Base-by-base conservation (phyloP, 2,329 filamentous ascomycete species). In the Tolypocladium sp. region DNA sequence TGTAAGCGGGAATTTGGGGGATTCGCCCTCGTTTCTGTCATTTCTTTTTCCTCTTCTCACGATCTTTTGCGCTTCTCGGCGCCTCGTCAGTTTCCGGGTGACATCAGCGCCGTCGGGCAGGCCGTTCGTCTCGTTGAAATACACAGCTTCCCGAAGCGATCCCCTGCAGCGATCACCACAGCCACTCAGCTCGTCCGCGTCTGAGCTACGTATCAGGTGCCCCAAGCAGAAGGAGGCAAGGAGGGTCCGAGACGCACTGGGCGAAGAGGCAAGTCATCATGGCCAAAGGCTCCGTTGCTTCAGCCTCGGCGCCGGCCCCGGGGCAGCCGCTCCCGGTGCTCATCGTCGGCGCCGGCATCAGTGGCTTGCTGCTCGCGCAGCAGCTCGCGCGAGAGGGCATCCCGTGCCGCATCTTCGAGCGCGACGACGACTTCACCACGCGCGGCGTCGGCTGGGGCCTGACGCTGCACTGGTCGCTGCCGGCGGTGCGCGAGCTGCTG, bases 401-500 rank as follows among this genome's bases (percentile, higher is more conserved):
- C 7, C 67, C 74, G 5, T 82, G 77, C 64, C 74, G 69, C 35
- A 72, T 85, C 56, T 84, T 82, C 63, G 82, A 84, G 65, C 77
- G 80, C n/a, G 78, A 82, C 62, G 59, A 66, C 6, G 75, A 79
- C 46, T 72, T 80, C 49, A 73, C 69, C 59, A 75, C 75, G 35
- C 80, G 77, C 38, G 80, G 72, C 25, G 73, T 77, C 4, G 84
- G 85, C 62, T 88, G 84, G 86, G 85, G 83, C 3, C 72, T 88
- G 59, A 87, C 84, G 0, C 73, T 88, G 59, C 82, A 87, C 66
- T 88, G 84, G 84, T 82, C 81, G 5, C 74, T 86, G 12, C 74
- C 79, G 0, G 76, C 75, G 1, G 72, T 87, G 46, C 74, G 79
- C 52, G 67, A 73, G 9, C 73, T 86, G 27, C 71, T 87, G 35